Percentiles rank a stretch among this genome's conserved stretches.
phyloP scores from a whole-genome alignment of 352 stramenopile genomes.

The Phytophthora lateralis region DNA sequence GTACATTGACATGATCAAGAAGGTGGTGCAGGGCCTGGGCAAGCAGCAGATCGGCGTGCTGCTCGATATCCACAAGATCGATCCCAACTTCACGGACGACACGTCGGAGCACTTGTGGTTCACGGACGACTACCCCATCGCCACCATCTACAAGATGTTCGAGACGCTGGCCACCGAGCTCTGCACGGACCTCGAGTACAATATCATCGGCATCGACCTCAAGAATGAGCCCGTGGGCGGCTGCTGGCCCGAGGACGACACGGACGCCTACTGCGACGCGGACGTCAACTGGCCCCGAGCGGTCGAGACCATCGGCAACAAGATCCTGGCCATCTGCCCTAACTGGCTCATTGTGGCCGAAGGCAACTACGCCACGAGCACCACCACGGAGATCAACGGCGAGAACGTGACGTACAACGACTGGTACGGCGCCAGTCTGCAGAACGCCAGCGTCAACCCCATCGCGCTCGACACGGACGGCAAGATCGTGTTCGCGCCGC shows the following conservation, averaged over 20 bases:
- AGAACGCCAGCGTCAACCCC: slow-evolving; percentile 75
- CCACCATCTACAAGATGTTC: slow-evolving; percentile 70
- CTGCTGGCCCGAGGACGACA: slow-evolving; percentile 71
- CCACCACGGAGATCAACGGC: slow-evolving; percentile 55
- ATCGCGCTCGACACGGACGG: slow-evolving; percentile 58
- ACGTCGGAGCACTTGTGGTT: slow-evolving; percentile 83
- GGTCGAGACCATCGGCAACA: slow-evolving; percentile 64
- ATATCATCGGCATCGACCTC: slow-evolving; percentile 84
- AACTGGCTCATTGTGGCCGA: slow-evolving; percentile 84
- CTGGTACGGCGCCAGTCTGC: slow-evolving; percentile 84
- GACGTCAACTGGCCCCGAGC: slow-evolving; percentile 75
- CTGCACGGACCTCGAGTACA: slow-evolving; percentile 82
- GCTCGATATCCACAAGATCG: slow-evolving; percentile 87
- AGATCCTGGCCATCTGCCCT: slow-evolving; percentile 70
- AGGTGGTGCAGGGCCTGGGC: slow-evolving; percentile 78
- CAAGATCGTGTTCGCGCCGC: slow-evolving; percentile 82
- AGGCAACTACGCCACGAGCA: slow-evolving; percentile 56
- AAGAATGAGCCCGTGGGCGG: slow-evolving; percentile 82
- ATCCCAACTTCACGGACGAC: slow-evolving; percentile 69
- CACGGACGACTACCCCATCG: slow-evolving; percentile 57
- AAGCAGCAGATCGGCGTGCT: slow-evolving; percentile 84
- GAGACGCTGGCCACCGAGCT: slow-evolving; percentile 69
- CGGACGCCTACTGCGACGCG: slow-evolving; percentile 54
- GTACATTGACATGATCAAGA: slow-evolving; percentile 89
- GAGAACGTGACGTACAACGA: slow-evolving; percentile 77